Conservation (phyloP, 1,284 basidiomycete species). For the Marasmius tenuissimus region DNA sequence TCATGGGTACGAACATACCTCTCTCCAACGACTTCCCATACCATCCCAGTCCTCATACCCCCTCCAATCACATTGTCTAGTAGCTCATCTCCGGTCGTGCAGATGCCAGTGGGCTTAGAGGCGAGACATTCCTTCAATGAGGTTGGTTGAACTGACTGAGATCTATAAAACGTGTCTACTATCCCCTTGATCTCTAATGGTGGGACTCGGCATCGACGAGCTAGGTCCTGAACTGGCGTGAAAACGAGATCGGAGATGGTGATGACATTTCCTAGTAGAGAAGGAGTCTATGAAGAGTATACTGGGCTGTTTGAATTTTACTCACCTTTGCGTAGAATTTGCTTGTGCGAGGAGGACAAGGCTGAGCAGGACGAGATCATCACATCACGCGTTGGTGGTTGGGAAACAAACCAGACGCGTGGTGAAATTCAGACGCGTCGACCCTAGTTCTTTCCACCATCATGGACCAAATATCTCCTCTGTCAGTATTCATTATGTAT, state of each 20-base stretch:
- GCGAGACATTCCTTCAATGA: slow-evolving; percentile 35
- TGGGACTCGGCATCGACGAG: slow-evolving; percentile 52
- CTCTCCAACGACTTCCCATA: slow-evolving; percentile 88
- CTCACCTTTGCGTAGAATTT: slow-evolving; percentile 29
- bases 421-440: background rate
- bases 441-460: background rate
- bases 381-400: slow-evolving; percentile 1
- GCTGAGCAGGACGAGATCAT: background rate
- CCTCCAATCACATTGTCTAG: slow-evolving; percentile 73
- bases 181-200: slow-evolving; percentile 48
- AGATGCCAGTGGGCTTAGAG: slow-evolving; percentile 23
- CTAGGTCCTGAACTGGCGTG: slow-evolving; percentile 46
- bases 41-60: slow-evolving; percentile 71
- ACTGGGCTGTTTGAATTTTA: slow-evolving; percentile 1
- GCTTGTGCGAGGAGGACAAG: slow-evolving; percentile 8
- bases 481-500: background rate
- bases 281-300: background rate
- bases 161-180: slow-evolving; percentile 44
- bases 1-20: slow-evolving; percentile 41
- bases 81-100: slow-evolving; percentile 68
- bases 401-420: background rate
- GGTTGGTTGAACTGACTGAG: slow-evolving; percentile 31
- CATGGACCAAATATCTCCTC: background rate
- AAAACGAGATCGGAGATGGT: slow-evolving; percentile 53
- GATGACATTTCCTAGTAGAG: slow-evolving; percentile 39